Evolutionary conservation across 2,329 filamentous ascomycete species (phyloP), one percentile per base, ranked within the genome.

Genomic region (Apiospora kogelbergensis): DNA sequence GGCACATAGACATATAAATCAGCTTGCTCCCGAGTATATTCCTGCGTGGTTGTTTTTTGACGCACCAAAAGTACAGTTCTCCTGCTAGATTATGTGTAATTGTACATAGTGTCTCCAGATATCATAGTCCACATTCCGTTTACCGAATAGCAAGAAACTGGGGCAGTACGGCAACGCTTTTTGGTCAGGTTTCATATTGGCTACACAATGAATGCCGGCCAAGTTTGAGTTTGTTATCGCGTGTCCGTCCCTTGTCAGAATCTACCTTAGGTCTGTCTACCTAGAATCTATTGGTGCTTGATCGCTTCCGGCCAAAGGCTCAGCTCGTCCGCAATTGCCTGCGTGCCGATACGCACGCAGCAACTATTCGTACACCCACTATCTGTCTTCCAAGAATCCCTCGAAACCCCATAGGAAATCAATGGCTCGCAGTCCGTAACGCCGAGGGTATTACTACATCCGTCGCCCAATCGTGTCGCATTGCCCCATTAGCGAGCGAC

Each of bases 401-500:
- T 65, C 26, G 63, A 65, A 65, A 42, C 63, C 40, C 41, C 63
- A 37, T 65, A 65, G 41, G 42, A 66, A 46, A 66, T 66, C 42
- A 65, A 66, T 48, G 65, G 65, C 65, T 46, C 65, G 42, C 65
- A 37, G 65, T 48, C 65, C 65, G 44, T 66, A 66, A 66, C 65
- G 65, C 65, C 65, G 30, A 46, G 65, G 65, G 65, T 66, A 66
- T 66, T 66, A 46, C 65, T 66, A 66, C 65, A 66, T 26, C 45
- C 44, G 7, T 66, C 65, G 42, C 42, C 24, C 41, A 45, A 60
- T 60, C 53, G 30, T 60, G 53, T 60, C 53, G 30, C 53, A 37
- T 60, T 60, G 53, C 30, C 53, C 53, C 20, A 37, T 60, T 30
- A 37, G 53, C 53, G 30, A 37, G 53, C 30, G 20, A 60, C 3